These are phyloP conservation scores for Coniochaeta sp. DNA, from an alignment of 2,329 filamentous ascomycete genomes.

Conservation along the genomic window DNA sequence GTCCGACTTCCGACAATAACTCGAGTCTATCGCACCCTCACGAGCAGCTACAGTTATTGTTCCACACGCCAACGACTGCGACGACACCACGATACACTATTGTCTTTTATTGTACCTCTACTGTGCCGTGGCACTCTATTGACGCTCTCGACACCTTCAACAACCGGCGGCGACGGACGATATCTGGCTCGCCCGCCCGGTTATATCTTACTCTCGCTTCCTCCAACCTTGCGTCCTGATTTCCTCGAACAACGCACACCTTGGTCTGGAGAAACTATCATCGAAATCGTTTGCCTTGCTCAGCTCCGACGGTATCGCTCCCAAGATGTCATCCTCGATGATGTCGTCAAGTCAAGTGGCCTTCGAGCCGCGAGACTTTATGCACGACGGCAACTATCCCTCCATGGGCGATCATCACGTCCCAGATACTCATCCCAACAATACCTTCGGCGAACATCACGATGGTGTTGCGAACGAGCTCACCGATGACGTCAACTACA, in stretches of 20 bases:
- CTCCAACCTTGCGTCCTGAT: too few species aligned
- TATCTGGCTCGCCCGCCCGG: neutral
- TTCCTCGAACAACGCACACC: too few species aligned
- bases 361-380: conserved; percentile 42
- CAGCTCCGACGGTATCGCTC: too few species aligned
- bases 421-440: conserved; percentile 22
- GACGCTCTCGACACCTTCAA: neutral
- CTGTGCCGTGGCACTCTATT: neutral
- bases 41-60: neutral
- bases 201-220: too few species aligned
- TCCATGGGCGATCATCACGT: conserved; percentile 35
- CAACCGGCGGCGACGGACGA: neutral
- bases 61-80: too few species aligned
- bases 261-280: too few species aligned
- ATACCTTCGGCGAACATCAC: conserved; percentile 35
- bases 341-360: conserved; percentile 35
- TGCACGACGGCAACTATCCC: conserved; percentile 41
- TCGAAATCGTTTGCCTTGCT: too few species aligned
- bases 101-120: too few species aligned
- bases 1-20: neutral
- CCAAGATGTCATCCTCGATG: neutral
- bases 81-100: too few species aligned
- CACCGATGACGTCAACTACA: conserved; percentile 26
- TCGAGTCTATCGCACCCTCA: neutral
- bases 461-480: conserved; percentile 24